Evolutionary conservation across 2,329 filamentous ascomycete genomes (phyloP).

Genomic region (Thielaviopsis ethacetica): DNA sequence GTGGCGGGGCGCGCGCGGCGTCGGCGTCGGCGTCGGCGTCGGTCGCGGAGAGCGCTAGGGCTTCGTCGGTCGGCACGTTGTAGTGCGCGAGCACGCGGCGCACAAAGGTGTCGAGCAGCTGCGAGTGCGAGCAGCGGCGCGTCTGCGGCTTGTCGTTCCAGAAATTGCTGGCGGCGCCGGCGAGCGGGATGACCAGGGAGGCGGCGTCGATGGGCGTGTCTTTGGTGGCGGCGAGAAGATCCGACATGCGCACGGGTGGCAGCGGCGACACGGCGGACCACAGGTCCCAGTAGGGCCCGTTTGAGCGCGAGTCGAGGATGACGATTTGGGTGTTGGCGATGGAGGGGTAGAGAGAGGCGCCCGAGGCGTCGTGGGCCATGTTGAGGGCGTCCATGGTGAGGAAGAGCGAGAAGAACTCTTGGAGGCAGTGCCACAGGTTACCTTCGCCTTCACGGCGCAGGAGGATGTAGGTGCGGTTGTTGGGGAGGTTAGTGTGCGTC

Average conservation of each 20-base stretch:
- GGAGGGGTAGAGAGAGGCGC: background rate
- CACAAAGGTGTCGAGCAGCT: constrained; percentile 18
- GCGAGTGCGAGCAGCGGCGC: constrained; percentile 21
- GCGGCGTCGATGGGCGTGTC: constrained; percentile 12
- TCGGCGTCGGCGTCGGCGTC: background rate
- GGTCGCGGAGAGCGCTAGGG: background rate
- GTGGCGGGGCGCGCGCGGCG: constrained; percentile 11
- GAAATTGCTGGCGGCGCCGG: constrained; percentile 24
- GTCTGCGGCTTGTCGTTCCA: constrained; percentile 17
- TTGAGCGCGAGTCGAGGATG: constrained; percentile 19
- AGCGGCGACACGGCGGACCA: constrained; percentile 22
- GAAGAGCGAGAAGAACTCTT: constrained; percentile 21
- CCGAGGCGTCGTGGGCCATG: constrained; percentile 13
- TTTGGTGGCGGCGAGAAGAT: constrained; percentile 12
- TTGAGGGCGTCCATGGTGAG: constrained; percentile 20
- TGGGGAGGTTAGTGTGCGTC: background rate
- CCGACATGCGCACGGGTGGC: constrained; percentile 17
- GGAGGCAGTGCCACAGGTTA: constrained; percentile 21
- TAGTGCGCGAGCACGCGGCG: constrained; percentile 19
- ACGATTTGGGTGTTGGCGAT: constrained; percentile 19
- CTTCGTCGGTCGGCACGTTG: constrained; percentile 6
- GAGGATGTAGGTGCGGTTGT: constrained; percentile 5
- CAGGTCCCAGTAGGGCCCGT: constrained; percentile 21
- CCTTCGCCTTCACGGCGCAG: constrained; percentile 19
- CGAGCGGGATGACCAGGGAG: constrained; percentile 24